Conservation (phyloP, 192 early-diverging fungal species). For the Backusella mclennaniae region DNA sequence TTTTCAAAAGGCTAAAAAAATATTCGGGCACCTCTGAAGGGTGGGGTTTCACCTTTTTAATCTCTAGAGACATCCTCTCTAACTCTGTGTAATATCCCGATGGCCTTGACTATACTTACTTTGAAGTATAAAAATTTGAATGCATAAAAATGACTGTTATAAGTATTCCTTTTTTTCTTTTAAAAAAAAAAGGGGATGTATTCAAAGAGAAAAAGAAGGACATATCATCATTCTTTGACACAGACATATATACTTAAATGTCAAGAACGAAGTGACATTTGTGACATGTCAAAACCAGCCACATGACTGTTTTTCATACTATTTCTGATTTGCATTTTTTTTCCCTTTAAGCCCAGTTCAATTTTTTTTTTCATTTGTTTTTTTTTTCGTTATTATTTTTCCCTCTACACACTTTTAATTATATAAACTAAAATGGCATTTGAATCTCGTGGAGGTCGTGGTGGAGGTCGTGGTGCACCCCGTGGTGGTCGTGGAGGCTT, state of each 20-base stretch:
- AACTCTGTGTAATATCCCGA: no score
- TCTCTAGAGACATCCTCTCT: no score
- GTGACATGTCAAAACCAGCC: background rate
- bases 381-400: background rate
- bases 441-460: conserved; percentile 24
- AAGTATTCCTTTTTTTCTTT: background rate
- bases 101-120: background rate
- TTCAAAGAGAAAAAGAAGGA: background rate
- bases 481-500: conserved; percentile 40
- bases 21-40: no score
- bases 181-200: background rate
- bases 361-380: background rate
- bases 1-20: no score
- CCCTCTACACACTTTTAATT: conserved; percentile 9
- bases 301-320: background rate
- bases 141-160: no score
- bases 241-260: background rate
- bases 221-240: background rate
- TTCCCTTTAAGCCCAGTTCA: conserved; percentile 1
- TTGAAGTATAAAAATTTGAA: no score
- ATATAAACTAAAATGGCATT: conserved; percentile 19
- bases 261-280: background rate
- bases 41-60: no score
- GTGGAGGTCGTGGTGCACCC: conserved; percentile 17
- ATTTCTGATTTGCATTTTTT: conserved; percentile 4